Conservation (phyloP, 2,329 filamentous ascomycete species). For the Didymellaceae sp. region DNA sequence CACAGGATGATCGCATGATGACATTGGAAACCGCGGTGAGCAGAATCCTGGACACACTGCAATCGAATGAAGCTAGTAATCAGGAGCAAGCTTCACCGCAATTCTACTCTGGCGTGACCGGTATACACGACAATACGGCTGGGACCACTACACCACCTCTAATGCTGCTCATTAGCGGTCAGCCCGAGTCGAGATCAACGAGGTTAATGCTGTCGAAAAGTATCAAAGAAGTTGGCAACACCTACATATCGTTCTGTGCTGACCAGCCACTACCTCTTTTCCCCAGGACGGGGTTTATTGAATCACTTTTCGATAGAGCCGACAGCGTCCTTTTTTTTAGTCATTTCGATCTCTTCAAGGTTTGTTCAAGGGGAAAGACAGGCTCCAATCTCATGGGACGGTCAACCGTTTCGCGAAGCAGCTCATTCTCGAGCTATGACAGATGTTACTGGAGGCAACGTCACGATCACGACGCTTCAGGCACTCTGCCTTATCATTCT, state of each 20-base stretch:
- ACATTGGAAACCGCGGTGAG: background rate
- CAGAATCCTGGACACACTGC: background rate
- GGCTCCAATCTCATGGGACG: no score
- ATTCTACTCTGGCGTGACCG: no score
- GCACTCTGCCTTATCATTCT: background rate
- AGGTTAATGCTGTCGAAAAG: background rate
- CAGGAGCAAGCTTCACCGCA: no score
- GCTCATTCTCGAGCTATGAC: background rate
- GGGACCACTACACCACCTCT: background rate
- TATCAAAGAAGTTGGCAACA: background rate
- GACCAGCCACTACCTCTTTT: constrained; percentile 1
- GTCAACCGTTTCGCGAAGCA: background rate
- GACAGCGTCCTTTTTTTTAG: background rate
- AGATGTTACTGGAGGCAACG: background rate
- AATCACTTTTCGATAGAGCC: background rate
- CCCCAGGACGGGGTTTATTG: background rate
- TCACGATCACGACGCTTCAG: background rate
- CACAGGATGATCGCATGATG: background rate
- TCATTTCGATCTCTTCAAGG: background rate
- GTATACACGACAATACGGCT: background rate
- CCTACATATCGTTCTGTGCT: background rate
- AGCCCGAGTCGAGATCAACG: background rate
- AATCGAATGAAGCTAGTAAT: background rate
- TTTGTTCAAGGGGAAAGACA: no score
- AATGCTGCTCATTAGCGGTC: background rate